Conservation (phyloP, 176 grass and related monocot genomes). For the maize (Zea mays) region Zm-B73-REFERENCE-NAM-5.0 NC_050097.1:200261001-200261500, state of each 20-base stretch:
- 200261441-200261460: neutral
- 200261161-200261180: constrained; percentile 53
- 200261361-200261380: constrained; percentile 82
- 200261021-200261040: neutral
- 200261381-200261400: constrained; percentile 77
- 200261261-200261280: constrained; percentile 63
- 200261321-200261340: constrained; percentile 78
- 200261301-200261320: constrained; percentile 62
- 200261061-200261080: constrained; percentile 73
- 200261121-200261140: constrained; percentile 47
- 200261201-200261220: neutral
- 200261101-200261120: constrained; percentile 6
- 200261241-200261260: constrained; percentile 59
- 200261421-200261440: constrained; percentile 50
- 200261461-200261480: neutral
- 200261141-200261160: constrained; percentile 51
- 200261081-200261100: constrained; percentile 33
- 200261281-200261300: constrained; percentile 78
- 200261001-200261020: constrained; percentile 20
- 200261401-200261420: constrained; percentile 94
- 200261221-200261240: constrained; percentile 57
- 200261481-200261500: neutral
- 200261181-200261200: constrained; percentile 41
- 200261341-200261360: constrained; percentile 90
- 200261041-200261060: constrained; percentile 46